Evolutionary conservation across 2,329 filamentous ascomycete genomes (phyloP).

Genomic region (Ophiostoma pallidulum): DNA sequence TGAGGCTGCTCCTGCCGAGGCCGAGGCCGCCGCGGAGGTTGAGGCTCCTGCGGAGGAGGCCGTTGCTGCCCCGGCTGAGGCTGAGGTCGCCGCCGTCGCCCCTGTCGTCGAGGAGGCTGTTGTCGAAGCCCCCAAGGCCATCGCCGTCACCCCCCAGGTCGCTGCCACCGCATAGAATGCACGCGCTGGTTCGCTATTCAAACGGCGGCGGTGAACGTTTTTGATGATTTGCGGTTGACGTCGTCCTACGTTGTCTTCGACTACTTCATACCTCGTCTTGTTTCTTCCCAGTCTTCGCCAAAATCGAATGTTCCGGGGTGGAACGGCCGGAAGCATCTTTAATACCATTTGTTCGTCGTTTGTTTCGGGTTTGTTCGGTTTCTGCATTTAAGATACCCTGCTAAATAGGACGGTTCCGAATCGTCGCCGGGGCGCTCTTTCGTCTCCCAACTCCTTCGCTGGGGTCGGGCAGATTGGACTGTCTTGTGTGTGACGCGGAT

Average conservation of each 20-base stretch:
- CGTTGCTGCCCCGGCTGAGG: constrained; percentile 20
- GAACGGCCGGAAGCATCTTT: constrained; percentile 9
- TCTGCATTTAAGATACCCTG: constrained; percentile 39
- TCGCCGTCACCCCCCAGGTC: constrained; percentile 36
- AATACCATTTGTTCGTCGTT: constrained; percentile 12
- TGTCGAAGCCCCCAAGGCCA: constrained; percentile 25
- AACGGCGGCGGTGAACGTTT: constrained; percentile 16
- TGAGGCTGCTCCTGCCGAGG: constrained; percentile 23
- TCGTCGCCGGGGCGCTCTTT: neutral
- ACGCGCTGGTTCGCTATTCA: constrained; percentile 9
- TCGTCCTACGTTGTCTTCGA: too few species aligned
- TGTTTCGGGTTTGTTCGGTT: constrained; percentile 34
- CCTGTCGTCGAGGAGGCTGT: constrained; percentile 25
- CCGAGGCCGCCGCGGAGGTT: constrained; percentile 25
- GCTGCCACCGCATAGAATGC: constrained; percentile 41
- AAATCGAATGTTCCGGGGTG: constrained; percentile 3
- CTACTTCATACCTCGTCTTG: too few species aligned
- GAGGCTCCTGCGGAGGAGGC: constrained; percentile 24
- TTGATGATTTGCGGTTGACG: constrained; percentile 15
- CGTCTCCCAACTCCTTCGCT: too few species aligned
- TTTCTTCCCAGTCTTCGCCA: neutral
- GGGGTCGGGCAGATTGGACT: too few species aligned
- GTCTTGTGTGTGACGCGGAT: neutral
- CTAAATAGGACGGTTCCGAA: constrained; percentile 4
- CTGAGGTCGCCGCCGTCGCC: constrained; percentile 32